These are phyloP conservation scores for Thelonectria rubi DNA, from an alignment of 2,329 filamentous ascomycete genomes.

Conservation along the genomic window DNA sequence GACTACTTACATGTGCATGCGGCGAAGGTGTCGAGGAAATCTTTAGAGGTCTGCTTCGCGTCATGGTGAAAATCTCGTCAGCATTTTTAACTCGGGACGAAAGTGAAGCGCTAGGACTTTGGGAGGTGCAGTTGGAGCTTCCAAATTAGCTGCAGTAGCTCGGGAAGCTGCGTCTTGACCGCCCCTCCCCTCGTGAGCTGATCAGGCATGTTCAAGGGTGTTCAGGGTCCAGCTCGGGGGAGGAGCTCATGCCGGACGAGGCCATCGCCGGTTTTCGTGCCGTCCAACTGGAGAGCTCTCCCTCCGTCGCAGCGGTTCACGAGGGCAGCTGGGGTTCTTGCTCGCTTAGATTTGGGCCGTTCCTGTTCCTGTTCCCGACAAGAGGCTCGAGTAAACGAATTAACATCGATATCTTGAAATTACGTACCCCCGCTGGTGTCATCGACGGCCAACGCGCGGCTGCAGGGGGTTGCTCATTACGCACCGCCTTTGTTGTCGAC, in stretches of 20 bases:
- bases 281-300: not conserved
- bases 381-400: too few relatives aligned
- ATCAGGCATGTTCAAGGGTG: too few relatives aligned
- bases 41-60: not conserved
- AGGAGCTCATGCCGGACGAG: too few relatives aligned
- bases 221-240: too few relatives aligned
- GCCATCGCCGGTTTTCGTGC: too few relatives aligned
- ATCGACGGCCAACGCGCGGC: constrained; percentile 15
- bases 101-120: not conserved
- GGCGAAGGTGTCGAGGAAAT: not conserved
- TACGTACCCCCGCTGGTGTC: constrained; percentile 1
- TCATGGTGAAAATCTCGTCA: not conserved
- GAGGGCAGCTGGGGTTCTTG: not conserved
- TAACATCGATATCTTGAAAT: constrained; percentile 1
- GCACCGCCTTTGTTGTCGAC: constrained; percentile 20
- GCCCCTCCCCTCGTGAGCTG: not conserved
- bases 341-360: not conserved
- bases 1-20: too few relatives aligned
- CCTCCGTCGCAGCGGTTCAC: not conserved
- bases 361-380: constrained; percentile 1
- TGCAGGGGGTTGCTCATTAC: constrained; percentile 21
- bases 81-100: not conserved
- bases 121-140: not conserved
- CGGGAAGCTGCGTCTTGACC: not conserved
- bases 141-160: not conserved